Conservation (phyloP, 2,329 filamentous ascomycete species). For the Westerdykella sp. region DNA sequence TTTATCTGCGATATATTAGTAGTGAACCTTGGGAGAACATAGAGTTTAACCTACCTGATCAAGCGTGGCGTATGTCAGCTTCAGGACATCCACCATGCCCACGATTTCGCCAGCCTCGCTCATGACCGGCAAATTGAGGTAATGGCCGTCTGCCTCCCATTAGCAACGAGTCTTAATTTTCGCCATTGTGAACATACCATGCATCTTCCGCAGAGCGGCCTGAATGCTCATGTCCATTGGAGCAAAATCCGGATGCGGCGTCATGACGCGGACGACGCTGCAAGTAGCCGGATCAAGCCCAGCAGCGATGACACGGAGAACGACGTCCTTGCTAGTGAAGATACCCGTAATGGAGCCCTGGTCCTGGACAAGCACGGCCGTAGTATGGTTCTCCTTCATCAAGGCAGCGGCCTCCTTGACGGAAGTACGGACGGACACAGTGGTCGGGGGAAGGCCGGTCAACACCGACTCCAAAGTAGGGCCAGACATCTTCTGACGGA, state of each 20-base stretch:
- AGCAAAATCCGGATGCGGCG: slow-evolving; percentile 96
- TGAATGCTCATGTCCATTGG: slow-evolving; percentile 99
- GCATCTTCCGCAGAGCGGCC: slow-evolving; percentile 96
- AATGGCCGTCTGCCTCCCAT: slow-evolving; percentile 74
- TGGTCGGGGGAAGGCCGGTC: slow-evolving; percentile 84
- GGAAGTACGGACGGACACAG: slow-evolving; percentile 90
- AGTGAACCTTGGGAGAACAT: background rate
- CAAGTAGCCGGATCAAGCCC: slow-evolving; percentile 90
- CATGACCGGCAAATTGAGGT: slow-evolving; percentile 97
- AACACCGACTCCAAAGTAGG: slow-evolving; percentile 92
- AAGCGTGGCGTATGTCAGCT: slow-evolving; percentile 94
- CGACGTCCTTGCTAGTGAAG: slow-evolving; percentile 98
- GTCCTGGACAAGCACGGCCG: slow-evolving; percentile 91
- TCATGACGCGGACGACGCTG: slow-evolving; percentile 98
- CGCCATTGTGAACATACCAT: slow-evolving; percentile 56
- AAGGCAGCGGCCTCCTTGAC: slow-evolving; percentile 90
- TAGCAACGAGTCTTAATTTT: slow-evolving; percentile 6
- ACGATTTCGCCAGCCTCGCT: slow-evolving; percentile 96
- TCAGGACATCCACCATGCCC: slow-evolving; percentile 98
- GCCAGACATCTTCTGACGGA: slow-evolving; percentile 94
- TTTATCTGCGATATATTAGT: slow-evolving; percentile 55
- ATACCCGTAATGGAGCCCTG: slow-evolving; percentile 97
- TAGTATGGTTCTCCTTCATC: slow-evolving; percentile 99
- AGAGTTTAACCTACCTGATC: slow-evolving; percentile 63
- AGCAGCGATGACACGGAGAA: slow-evolving; percentile 93